Conservation (phyloP, 2,329 filamentous ascomycete species). For the Acrocalymma vagum region DNA sequence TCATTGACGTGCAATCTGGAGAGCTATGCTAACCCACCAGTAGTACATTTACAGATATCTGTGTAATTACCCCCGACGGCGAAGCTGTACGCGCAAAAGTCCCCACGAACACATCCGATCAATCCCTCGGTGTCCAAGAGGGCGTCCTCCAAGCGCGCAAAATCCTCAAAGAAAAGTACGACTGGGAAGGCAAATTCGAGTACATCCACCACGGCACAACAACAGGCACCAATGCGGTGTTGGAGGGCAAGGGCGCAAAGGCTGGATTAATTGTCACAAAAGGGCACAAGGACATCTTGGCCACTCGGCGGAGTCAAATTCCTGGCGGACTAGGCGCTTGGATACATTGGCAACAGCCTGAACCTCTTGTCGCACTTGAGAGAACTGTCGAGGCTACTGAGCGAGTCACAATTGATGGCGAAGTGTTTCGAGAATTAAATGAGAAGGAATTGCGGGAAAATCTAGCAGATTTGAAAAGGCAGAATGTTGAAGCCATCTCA, state of each 20-base stretch:
- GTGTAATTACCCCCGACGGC: constrained; percentile 55
- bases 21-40: constrained; percentile 14
- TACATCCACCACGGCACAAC: constrained; percentile 62
- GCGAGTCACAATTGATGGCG: constrained; percentile 54
- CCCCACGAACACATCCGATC: constrained; percentile 55
- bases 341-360: constrained; percentile 58
- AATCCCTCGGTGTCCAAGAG: constrained; percentile 58
- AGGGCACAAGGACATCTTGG: constrained; percentile 60
- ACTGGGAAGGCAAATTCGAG: constrained; percentile 56
- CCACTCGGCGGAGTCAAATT: constrained; percentile 58
- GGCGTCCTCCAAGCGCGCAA: constrained; percentile 54
- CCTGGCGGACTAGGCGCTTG: constrained; percentile 60
- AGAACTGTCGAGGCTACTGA: constrained; percentile 56
- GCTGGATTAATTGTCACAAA: constrained; percentile 58
- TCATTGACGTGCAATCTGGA: too few relatives aligned
- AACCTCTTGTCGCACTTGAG: constrained; percentile 59
- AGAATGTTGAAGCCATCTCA: constrained; percentile 56
- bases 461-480: constrained; percentile 49
- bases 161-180: constrained; percentile 47
- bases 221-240: constrained; percentile 59
- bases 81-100: constrained; percentile 57
- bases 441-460: constrained; percentile 47
- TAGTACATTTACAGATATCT: constrained; percentile 60
- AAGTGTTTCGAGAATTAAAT: constrained; percentile 52
- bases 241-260: constrained; percentile 60